Conservation (phyloP, 306 rosid species). For the Vachellia collinsii region DNA sequence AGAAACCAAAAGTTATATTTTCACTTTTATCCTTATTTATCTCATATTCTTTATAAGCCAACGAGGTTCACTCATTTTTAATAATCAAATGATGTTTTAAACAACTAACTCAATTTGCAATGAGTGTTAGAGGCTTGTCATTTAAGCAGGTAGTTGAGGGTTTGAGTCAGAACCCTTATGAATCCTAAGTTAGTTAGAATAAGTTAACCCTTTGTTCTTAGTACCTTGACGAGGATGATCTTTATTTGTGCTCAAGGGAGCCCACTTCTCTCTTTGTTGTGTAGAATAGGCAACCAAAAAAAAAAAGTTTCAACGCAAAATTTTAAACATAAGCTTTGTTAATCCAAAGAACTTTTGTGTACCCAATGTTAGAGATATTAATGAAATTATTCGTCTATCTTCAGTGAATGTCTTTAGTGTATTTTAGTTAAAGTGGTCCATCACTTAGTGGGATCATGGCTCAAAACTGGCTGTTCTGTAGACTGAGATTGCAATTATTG, state of each 20-base stretch:
- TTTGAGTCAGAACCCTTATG: no score
- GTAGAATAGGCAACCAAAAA: not conserved
- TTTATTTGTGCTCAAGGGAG: no score
- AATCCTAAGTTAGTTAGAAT: no score
- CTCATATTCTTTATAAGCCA: not conserved
- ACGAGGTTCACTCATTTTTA: not conserved
- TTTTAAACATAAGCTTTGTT: not conserved
- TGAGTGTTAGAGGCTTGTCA: no score
- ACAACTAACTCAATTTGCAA: no score
- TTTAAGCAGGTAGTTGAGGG: no score
- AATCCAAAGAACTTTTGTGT: not conserved
- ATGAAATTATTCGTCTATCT: not conserved
- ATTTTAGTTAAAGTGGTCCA: not conserved
- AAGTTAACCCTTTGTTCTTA: no score
- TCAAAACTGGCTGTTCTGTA: not conserved
- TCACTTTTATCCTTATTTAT: not conserved
- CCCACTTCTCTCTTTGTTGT: no score
- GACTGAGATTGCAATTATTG: not conserved
- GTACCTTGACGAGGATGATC: no score
- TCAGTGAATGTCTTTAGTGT: not conserved
- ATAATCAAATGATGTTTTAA: no score
- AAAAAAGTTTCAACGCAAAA: not conserved
- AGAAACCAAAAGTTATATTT: no score
- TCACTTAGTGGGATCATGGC: not conserved
- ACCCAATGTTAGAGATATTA: no score